Percentiles rank a stretch among this genome's conserved stretches.
phyloP scores from a whole-genome alignment of 2,329 filamentous ascomycete species.

The Furcasterigmium furcatum region DNA sequence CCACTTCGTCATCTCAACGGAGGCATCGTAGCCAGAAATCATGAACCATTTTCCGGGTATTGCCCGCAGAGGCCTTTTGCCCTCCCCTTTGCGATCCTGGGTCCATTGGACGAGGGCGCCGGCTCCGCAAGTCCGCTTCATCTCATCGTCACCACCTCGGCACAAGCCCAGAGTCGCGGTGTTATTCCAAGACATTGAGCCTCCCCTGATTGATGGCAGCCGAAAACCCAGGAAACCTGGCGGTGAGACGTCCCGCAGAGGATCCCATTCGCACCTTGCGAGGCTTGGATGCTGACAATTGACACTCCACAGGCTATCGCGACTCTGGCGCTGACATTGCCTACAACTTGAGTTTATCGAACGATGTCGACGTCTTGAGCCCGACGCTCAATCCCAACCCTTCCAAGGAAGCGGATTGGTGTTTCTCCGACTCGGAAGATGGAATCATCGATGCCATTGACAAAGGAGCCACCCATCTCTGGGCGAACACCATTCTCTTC shows the following conservation, averaged over 20 bases:
- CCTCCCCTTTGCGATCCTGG: too few species aligned
- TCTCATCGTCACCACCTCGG: neutral
- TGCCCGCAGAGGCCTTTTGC: too few species aligned
- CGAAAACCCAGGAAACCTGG: constrained; percentile 46
- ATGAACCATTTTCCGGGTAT: too few species aligned
- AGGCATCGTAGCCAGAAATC: too few species aligned
- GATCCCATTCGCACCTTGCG: too few species aligned
- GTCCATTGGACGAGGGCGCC: too few species aligned
- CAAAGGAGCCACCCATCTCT: constrained; percentile 39
- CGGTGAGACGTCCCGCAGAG: too few species aligned
- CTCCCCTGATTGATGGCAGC: constrained; percentile 42
- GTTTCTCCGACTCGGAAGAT: constrained; percentile 38
- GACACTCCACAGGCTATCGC: constrained; percentile 32
- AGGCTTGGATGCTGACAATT: neutral
- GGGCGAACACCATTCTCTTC: constrained; percentile 50
- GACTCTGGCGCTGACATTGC: constrained; percentile 47
- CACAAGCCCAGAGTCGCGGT: constrained; percentile 29
- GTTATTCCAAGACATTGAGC: constrained; percentile 41
- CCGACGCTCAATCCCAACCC: constrained; percentile 23
- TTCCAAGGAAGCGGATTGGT: constrained; percentile 28
- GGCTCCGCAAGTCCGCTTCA: too few species aligned
- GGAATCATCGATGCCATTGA: constrained; percentile 35
- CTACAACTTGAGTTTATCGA: constrained; percentile 27
- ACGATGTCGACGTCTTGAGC: constrained; percentile 26
- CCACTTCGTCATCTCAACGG: too few species aligned